Conservation (phyloP, 176 grass and related monocot species). For the Aegilops sharonensis region DNA sequence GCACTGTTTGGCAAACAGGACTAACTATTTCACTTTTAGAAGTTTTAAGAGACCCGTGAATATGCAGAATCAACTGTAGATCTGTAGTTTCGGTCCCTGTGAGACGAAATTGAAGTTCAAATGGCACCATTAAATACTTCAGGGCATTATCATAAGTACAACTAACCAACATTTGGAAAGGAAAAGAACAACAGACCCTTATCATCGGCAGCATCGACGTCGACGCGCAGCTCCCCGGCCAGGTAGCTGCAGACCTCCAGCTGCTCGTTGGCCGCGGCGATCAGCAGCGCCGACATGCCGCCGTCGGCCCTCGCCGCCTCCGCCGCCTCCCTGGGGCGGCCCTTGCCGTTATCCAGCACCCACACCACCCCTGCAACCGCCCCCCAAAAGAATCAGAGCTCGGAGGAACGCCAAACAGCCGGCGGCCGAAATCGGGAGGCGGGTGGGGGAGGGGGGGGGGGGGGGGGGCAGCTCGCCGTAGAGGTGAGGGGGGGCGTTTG, state of each 20-base stretch:
- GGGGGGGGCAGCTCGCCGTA: too few relatives aligned
- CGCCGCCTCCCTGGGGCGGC: neutral
- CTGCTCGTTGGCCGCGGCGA: neutral
- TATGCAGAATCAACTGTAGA: neutral
- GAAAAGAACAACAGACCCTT: constrained; percentile 1
- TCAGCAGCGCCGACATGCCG: neutral
- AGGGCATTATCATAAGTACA: neutral
- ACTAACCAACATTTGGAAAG: neutral
- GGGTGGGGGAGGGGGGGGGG: too few relatives aligned
- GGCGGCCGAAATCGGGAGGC: too few relatives aligned
- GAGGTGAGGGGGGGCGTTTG: too few relatives aligned
- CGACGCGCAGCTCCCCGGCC: constrained; percentile 12
- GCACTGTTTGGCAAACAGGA: neutral
- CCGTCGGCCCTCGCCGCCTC: neutral
- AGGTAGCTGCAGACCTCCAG: constrained; percentile 28
- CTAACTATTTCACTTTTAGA: neutral
- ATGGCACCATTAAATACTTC: neutral
- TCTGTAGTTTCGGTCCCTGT: neutral
- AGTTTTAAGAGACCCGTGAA: neutral
- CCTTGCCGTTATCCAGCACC: constrained; percentile 1
- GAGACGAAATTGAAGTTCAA: neutral
- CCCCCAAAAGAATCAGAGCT: too few relatives aligned
- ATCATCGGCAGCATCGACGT: constrained; percentile 10
- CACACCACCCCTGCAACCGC: neutral
- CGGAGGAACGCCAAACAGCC: too few relatives aligned